Evolutionary conservation across 345 rosid species (phyloP).

Genomic region (Arabidopsis thaliana): DNA sequence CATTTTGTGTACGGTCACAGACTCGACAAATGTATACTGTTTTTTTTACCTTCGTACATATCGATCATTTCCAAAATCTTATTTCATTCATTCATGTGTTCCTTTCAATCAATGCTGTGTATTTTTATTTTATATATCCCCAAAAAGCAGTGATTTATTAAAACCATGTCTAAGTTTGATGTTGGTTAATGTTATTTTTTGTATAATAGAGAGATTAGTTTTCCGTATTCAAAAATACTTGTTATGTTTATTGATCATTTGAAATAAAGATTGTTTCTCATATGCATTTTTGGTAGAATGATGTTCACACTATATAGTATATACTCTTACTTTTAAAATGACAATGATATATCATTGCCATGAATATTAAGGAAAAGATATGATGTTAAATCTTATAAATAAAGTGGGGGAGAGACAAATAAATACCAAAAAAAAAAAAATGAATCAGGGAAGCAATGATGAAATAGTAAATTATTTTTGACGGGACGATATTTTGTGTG

Average conservation of each 20-base stretch:
- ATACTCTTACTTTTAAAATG: not conserved
- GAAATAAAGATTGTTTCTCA: not conserved
- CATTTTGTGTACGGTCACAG: constrained; percentile 38
- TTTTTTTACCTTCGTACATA: constrained; percentile 35
- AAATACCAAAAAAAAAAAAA: constrained; percentile 32
- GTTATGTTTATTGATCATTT: not conserved
- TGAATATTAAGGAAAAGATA: constrained; percentile 9
- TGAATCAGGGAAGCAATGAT: constrained; percentile 26
- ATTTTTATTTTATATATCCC: not conserved
- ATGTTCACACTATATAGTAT: not conserved
- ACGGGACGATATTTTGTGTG: constrained; percentile 36
- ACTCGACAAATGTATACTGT: constrained; percentile 36
- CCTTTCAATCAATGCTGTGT: constrained; percentile 30
- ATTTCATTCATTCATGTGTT: constrained; percentile 29
- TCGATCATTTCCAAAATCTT: constrained; percentile 36
- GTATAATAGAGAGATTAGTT: too few species aligned
- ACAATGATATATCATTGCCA: constrained; percentile 18
- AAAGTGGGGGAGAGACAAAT: constrained; percentile 30
- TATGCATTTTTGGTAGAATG: constrained; percentile 8
- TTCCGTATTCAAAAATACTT: not conserved
- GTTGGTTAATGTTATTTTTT: not conserved
- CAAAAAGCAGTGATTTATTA: not conserved
- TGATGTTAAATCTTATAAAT: constrained; percentile 32
- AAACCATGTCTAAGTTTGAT: not conserved
- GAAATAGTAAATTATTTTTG: constrained; percentile 15